Conservation (phyloP, 202 grass and related monocot species). For the Bolboschoenoplectus hybrid region DNA sequence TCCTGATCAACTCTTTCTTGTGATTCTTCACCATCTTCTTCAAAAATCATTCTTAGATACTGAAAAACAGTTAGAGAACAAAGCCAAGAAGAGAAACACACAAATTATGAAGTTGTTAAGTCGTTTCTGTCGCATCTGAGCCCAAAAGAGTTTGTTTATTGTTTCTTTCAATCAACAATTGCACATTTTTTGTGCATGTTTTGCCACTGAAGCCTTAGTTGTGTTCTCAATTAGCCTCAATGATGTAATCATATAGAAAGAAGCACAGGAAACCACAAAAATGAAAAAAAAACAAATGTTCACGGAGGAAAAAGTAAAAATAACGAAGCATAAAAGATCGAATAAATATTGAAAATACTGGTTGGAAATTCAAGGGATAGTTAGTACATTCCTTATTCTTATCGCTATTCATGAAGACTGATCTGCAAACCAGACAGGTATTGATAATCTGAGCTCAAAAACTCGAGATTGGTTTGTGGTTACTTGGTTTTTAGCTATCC, state of each 20-base stretch:
- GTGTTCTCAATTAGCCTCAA: not conserved
- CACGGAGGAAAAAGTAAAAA: not conserved
- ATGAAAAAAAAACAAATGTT: slow-evolving; percentile 1
- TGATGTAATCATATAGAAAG: not conserved
- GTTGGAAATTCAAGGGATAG: not conserved
- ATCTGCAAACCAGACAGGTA: not conserved
- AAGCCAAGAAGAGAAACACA: slow-evolving; percentile 24
- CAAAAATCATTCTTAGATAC: slow-evolving; percentile 86
- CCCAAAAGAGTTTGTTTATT: slow-evolving; percentile 11
- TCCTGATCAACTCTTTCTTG: slow-evolving; percentile 62
- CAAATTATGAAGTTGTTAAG: not conserved
- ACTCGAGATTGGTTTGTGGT: not conserved
- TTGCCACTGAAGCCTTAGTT: not conserved
- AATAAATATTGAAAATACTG: not conserved
- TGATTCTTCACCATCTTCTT: slow-evolving; percentile 56
- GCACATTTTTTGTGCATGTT: slow-evolving; percentile 6
- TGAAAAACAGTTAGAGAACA: slow-evolving; percentile 36
- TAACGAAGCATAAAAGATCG: slow-evolving; percentile 1
- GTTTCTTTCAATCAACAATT: not conserved
- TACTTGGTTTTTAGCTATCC: not conserved
- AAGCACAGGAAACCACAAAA: slow-evolving; percentile 15
- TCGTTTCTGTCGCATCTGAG: slow-evolving; percentile 7
- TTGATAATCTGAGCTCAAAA: not conserved
- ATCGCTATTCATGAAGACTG: not conserved
- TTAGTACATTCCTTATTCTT: not conserved